Evolutionary conservation across 441 rosid genomes (phyloP).

Genomic region (Kokia cookei): DNA sequence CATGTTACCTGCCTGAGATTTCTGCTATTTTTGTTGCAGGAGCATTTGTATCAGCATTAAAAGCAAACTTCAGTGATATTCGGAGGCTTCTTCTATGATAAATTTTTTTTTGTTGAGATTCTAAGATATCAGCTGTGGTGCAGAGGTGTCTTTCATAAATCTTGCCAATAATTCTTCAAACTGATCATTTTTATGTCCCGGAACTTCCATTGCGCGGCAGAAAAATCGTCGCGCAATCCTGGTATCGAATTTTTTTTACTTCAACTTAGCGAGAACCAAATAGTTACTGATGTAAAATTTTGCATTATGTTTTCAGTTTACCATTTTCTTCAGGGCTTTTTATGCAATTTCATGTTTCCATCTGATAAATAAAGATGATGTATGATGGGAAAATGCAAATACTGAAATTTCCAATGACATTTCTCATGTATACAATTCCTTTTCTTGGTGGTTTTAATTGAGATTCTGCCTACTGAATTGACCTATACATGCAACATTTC

Average conservation of each 20-base stretch:
- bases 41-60: constrained; percentile 65
- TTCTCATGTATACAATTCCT: not conserved
- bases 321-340: not conserved
- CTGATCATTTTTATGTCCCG: not conserved
- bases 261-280: not conserved
- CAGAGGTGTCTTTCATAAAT: not conserved
- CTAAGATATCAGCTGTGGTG: not conserved
- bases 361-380: constrained; percentile 11
- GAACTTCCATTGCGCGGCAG: not conserved
- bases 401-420: not conserved
- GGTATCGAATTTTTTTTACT: constrained; percentile 12
- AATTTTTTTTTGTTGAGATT: not conserved
- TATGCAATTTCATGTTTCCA: not conserved
- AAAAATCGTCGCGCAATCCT: constrained; percentile 10
- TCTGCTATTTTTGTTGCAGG: constrained; percentile 43
- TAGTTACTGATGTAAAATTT: not conserved
- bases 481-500: not conserved
- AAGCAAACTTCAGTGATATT: constrained; percentile 75
- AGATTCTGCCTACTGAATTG: not conserved
- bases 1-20: not conserved
- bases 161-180: not conserved
- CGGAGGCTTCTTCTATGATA: constrained; percentile 71
- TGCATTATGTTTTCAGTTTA: not conserved
- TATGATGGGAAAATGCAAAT: not conserved
- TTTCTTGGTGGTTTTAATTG: not conserved